Base-by-base conservation (phyloP, 2,329 filamentous ascomycete species). In the Neodidymelliopsis sp. region DNA sequence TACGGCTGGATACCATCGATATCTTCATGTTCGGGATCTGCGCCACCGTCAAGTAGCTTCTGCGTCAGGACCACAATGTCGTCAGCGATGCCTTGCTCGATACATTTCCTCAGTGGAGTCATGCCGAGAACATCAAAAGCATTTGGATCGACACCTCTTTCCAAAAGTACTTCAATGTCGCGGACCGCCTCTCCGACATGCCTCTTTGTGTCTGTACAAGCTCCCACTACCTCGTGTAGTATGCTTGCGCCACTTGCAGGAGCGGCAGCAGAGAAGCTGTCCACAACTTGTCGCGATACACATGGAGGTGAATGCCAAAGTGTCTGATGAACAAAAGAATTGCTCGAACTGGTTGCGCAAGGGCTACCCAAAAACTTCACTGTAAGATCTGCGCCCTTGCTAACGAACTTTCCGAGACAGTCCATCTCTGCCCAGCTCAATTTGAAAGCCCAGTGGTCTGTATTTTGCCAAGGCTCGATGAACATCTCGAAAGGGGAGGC, bases 241-340 rank as follows among this genome's bases (percentile, higher is more conserved):
- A 71, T 23, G 15, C 49, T 45, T 4, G 45, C 37, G 3, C 65
- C 66, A 37, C 62, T 65, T 2, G 38, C 49, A 3, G 37, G 47
- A 0, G 53, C 40, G 1, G 22, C 41, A 0, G 51, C 43, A 6
- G 47, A 25, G 9, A 62, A 57, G 20, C 49, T 58, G 11, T 69
- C 64, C 9, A 71, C 39, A 3, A 69, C 24, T 15, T 63, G 51
- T 8, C 62, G 59, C 3, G 65, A 62, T 13, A 63, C 22, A 11
- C 27, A 41, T 7, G 67, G 65, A 6, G 66, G 63, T 0, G 66
- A 62, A 49, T 72, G 69, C 67, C 67, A 72, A 6, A 72, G 39
- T 0, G 60, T 42, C 33, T 72, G 69, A 29, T 72, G 69, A 30
- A 60, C 47, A 25, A 71, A 70, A 0, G 60, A 67, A 3, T 56